These are phyloP conservation scores for Nothomitra cinnamomea DNA, from an alignment of 2,329 filamentous ascomycete genomes.

Conservation along the genomic window DNA sequence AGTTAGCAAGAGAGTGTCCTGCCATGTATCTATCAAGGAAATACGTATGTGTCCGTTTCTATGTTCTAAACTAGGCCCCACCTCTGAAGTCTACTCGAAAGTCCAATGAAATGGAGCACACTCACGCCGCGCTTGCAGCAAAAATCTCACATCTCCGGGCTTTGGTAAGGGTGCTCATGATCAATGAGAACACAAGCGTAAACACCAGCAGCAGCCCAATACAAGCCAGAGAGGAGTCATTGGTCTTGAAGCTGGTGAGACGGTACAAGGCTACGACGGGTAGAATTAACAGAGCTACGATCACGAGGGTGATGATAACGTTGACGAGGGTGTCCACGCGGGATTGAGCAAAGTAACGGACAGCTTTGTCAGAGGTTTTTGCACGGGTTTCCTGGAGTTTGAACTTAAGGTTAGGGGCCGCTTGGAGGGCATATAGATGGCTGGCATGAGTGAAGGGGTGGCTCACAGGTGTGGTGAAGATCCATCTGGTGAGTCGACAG, in stretches of 20 bases:
- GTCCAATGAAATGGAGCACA: neutral
- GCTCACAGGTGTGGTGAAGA: neutral
- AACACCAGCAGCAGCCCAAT: conserved; percentile 27
- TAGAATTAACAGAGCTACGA: conserved; percentile 25
- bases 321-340: conserved; percentile 25
- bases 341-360: conserved; percentile 21
- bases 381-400: conserved; percentile 21
- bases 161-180: conserved; percentile 13
- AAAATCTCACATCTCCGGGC: conserved; percentile 14
- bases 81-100: no score
- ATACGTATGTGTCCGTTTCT: neutral
- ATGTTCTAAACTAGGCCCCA: neutral
- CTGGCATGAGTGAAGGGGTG: no score
- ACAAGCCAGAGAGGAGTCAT: conserved; percentile 20
- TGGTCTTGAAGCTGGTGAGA: conserved; percentile 16
- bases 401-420: no score
- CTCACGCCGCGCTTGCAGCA: conserved; percentile 10
- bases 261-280: conserved; percentile 25
- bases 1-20: no score
- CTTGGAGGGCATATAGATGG: no score
- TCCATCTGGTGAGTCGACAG: conserved; percentile 16
- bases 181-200: conserved; percentile 17
- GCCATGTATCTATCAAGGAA: no score
- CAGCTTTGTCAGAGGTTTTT: conserved; percentile 19
- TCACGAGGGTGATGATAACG: conserved; percentile 25